phyloP scores from a whole-genome alignment of 108 stramenopile species.

The Skeletonema potamos region DNA sequence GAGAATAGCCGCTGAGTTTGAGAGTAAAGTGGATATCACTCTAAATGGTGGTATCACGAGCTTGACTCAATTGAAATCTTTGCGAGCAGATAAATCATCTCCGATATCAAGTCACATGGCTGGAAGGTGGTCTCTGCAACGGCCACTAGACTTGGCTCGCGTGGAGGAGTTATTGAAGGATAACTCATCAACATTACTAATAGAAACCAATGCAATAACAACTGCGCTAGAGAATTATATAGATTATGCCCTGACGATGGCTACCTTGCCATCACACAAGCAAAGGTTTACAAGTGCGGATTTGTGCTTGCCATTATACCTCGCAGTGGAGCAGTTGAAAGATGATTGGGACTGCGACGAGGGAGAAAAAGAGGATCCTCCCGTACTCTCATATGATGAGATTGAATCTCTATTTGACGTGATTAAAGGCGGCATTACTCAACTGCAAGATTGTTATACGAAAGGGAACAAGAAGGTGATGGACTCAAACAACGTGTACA shows the following conservation, averaged over 20 bases:
- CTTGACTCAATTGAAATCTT: constrained; percentile 23
- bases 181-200: background rate
- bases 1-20: constrained; percentile 43
- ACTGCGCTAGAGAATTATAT: constrained; percentile 26
- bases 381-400: constrained; percentile 1
- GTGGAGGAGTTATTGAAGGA: constrained; percentile 7
- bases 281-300: constrained; percentile 22
- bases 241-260: constrained; percentile 19
- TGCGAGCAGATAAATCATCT: background rate
- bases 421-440: constrained; percentile 23
- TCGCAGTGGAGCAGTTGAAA: constrained; percentile 46
- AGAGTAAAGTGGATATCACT: constrained; percentile 37
- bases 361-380: constrained; percentile 2
- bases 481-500: constrained; percentile 38
- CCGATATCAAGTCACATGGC: constrained; percentile 44
- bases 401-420: constrained; percentile 8
- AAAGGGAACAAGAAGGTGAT: constrained; percentile 15
- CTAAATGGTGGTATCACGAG: constrained; percentile 54
- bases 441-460: constrained; percentile 9
- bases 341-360: constrained; percentile 41
- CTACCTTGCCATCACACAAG: background rate
- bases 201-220: background rate
- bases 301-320: constrained; percentile 48
- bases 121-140: constrained; percentile 47
- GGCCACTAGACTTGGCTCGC: constrained; percentile 45